Evolutionary conservation across 192 early-diverging fungal species (phyloP), one percentile per base, ranked within the genome.

Genomic region (Phlyctochytrium arcticum): DNA sequence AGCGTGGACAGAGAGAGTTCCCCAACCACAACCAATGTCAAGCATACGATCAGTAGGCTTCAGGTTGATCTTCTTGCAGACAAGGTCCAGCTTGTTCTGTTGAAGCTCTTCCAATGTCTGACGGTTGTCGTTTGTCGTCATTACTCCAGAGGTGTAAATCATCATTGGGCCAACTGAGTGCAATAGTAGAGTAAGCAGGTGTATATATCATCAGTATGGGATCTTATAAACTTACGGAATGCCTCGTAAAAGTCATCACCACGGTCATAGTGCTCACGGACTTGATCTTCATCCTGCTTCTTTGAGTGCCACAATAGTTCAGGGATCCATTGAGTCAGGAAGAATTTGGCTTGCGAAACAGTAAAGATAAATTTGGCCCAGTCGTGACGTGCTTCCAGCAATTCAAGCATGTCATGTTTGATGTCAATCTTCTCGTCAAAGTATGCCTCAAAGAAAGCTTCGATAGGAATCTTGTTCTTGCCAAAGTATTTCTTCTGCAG

Each of bases 21-120:
- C 94, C 96, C 96, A 98, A 5, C 96, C 96, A 73, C 93, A 97
- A 50, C 96, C 96, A 81, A 98, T 94, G 80, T 98, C 96, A 75
- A 98, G 78, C 71, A 93, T 90, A 26, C 85, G 82, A 67, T 95
- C 93, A 57, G 91, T 93, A 37, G 83, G 67, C 78, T 90, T 88
- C 71, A 96, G 82, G 57, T 91, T 81, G 53, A 81, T 74, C 77
- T 92, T 90, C 53, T 93, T 86, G 74, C 86, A 90, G 48, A 98
- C 90, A 44, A 92, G 80, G 59, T 88, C 83, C 71, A 96, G 76
- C 84, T 98, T 98, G 89, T 96, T 95, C 69, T 94, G 86, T 75
- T 97, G 96, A 67, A 98, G 69, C 75, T 95, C 79, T 73, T 98
- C 96, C 56, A 98, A 80, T 34, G 91, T 85, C 79, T 98, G 92